These are phyloP conservation scores for Abrus precatorius DNA, from an alignment of 306 rosid species.

Conservation along the genomic window DNA sequence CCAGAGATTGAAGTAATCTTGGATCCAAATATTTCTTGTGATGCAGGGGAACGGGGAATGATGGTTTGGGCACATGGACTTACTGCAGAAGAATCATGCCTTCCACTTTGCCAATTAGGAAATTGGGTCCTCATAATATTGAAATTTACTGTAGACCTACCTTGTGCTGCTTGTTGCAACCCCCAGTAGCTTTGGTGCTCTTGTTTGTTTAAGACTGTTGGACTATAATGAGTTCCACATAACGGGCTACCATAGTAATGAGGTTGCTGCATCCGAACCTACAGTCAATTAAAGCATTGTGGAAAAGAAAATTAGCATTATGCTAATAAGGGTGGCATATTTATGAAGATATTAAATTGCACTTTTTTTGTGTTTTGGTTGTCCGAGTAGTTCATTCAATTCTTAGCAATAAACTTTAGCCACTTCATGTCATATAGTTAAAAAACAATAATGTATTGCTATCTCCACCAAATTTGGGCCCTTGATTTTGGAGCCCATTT, in stretches of 20 bases:
- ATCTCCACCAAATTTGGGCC: slow-evolving; percentile 18
- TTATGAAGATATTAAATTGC: slow-evolving; percentile 24
- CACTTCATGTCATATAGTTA: slow-evolving; percentile 32
- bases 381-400: slow-evolving; percentile 23
- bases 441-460: background rate
- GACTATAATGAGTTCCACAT: slow-evolving; percentile 51
- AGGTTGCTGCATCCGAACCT: slow-evolving; percentile 65
- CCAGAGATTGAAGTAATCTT: slow-evolving; percentile 54
- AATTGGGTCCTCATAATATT: slow-evolving; percentile 50
- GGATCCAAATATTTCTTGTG: slow-evolving; percentile 58
- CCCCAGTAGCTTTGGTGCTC: slow-evolving; percentile 62
- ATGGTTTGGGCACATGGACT: slow-evolving; percentile 45
- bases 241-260: slow-evolving; percentile 54
- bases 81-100: slow-evolving; percentile 48
- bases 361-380: background rate
- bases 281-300: slow-evolving; percentile 43
- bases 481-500: slow-evolving; percentile 17
- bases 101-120: slow-evolving; percentile 65
- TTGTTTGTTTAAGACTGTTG: slow-evolving; percentile 52
- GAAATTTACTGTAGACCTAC: slow-evolving; percentile 52
- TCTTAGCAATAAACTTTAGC: slow-evolving; percentile 38
- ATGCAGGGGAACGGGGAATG: slow-evolving; percentile 48
- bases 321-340: slow-evolving; percentile 1
- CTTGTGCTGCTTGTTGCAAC: slow-evolving; percentile 57
- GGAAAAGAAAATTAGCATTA: background rate